A percentile compares a stretch with the other conserved stretches of the same genome.
Evolutionary conservation across 306 rosid genomes (phyloP).

Genomic region (Cicer pinnatifidum): DNA sequence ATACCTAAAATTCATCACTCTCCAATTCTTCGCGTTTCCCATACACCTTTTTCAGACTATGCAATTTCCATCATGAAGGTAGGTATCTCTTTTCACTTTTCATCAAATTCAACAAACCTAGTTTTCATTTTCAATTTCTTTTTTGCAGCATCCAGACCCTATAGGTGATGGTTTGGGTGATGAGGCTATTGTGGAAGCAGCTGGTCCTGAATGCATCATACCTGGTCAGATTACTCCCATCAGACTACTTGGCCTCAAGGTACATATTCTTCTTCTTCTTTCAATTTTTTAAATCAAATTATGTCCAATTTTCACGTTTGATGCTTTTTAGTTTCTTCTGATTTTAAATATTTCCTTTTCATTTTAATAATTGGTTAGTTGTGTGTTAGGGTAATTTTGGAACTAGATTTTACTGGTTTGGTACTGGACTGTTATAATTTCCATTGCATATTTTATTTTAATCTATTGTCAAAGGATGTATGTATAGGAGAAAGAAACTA

Average conservation of each 20-base stretch:
- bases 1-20: slow-evolving; percentile 83
- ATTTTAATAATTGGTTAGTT: slow-evolving; percentile 1
- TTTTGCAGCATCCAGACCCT: slow-evolving; percentile 71
- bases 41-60: slow-evolving; percentile 60
- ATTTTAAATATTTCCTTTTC: background rate
- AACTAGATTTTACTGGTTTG: background rate
- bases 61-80: slow-evolving; percentile 85
- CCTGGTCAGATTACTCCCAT: slow-evolving; percentile 79
- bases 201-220: slow-evolving; percentile 92
- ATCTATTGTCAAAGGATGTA: too few relatives aligned
- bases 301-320: background rate
- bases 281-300: background rate
- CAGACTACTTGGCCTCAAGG: slow-evolving; percentile 86
- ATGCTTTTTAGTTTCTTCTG: background rate
- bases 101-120: too few relatives aligned
- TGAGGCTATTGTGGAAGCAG: slow-evolving; percentile 85
- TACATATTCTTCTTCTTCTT: slow-evolving; percentile 17
- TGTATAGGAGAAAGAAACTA: too few relatives aligned
- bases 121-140: background rate
- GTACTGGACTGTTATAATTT: too few relatives aligned
- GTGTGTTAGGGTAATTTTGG: slow-evolving; percentile 7
- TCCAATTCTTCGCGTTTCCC: slow-evolving; percentile 73
- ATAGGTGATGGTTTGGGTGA: slow-evolving; percentile 75
- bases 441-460: too few relatives aligned
- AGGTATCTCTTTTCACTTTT: slow-evolving; percentile 13